Base-by-base conservation (phyloP, 495 filamentous ascomycete genomes). In the Opeltia flavorubescens region DNA sequence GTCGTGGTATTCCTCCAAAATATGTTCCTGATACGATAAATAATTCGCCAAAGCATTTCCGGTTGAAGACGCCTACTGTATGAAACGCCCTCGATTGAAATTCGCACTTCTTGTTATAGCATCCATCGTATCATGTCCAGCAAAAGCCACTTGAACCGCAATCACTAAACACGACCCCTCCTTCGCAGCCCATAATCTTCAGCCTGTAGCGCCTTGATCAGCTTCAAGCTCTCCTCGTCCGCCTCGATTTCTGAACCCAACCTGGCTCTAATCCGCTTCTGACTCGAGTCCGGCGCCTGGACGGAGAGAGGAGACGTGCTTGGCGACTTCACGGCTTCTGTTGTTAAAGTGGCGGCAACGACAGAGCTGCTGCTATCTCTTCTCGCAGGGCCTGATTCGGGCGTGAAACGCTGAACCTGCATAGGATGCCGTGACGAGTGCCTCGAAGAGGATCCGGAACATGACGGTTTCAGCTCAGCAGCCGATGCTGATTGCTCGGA, bases 161-260 rank as follows among this genome's bases (percentile, higher is more conserved):
- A 43, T 2, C 31, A 20, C 43, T 15, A 18, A 36, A 6, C 36
- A 23, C 43, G 21, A 21, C 43, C 55, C 46, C 73, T 65, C 54
- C 70, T 67, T 45, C 77, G 63, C 48, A 81, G 58, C 7, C 76
- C 72, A 50, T 73, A 72, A 40, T 78, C 76, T 48, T 75, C 66
- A 52, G 74, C 73, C 55, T 76, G 73, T 36, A 81, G 51, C 58
- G 74, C 66, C 49, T 69, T 67, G 46, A 77, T 78, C 21, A 80
- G 51, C 33, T 65, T 69, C 47, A 77, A 47, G 52, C 72, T 77
- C 53, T 71, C 68, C 20, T 67, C 64, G 55, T 77, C 73, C 29
- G 68, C 62, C 20, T n/a, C 18, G 9, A 15, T 28, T 0, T 31
- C 30, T 6, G 21, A 34, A 8, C 29, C 26, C 42, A 49, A 23